Evolutionary conservation across 2,329 filamentous ascomycete species (phyloP).

Genomic region (Intubia oerlemansii): DNA sequence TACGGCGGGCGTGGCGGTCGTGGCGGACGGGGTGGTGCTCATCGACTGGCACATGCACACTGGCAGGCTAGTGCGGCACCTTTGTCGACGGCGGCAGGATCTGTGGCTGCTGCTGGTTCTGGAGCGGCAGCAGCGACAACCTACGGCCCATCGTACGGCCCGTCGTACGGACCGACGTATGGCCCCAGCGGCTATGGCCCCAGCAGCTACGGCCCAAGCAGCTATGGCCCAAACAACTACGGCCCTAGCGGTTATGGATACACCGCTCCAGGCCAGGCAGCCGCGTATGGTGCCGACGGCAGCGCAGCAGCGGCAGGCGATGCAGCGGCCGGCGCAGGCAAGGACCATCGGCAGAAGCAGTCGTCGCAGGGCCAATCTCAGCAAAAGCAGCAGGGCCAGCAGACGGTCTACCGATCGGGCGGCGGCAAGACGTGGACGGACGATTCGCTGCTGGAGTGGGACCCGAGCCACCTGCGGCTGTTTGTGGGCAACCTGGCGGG

Average conservation of each 20-base stretch:
- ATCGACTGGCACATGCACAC: too few species aligned
- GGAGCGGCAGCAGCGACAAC: too few species aligned
- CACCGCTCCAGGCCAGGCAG: too few species aligned
- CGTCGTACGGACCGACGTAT: constrained; percentile 6
- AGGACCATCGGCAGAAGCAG: too few species aligned
- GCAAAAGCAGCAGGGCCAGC: constrained; percentile 50
- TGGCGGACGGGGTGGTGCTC: too few species aligned
- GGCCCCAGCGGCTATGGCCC: not conserved
- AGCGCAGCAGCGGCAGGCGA: constrained; percentile 9
- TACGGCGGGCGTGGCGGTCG: too few species aligned
- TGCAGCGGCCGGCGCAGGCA: constrained; percentile 20
- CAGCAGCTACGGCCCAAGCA: constrained; percentile 1
- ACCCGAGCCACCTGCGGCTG: constrained; percentile 78
- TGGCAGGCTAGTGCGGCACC: too few species aligned
- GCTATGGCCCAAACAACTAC: not conserved
- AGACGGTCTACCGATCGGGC: constrained; percentile 73
- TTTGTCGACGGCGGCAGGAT: too few species aligned
- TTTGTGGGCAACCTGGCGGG: constrained; percentile 95
- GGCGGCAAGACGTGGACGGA: constrained; percentile 91
- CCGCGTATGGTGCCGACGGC: not conserved
- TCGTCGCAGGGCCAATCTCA: too few species aligned
- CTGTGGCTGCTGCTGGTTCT: too few species aligned
- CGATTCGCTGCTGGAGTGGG: constrained; percentile 77
- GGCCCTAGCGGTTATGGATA: not conserved
- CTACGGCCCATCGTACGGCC: constrained; percentile 1